A percentile compares a stretch with the other conserved stretches of the same genome.
Conservation (phyloP, 2,329 filamentous ascomycete genomes). For the Purpureocillium lavendulum region DNA sequence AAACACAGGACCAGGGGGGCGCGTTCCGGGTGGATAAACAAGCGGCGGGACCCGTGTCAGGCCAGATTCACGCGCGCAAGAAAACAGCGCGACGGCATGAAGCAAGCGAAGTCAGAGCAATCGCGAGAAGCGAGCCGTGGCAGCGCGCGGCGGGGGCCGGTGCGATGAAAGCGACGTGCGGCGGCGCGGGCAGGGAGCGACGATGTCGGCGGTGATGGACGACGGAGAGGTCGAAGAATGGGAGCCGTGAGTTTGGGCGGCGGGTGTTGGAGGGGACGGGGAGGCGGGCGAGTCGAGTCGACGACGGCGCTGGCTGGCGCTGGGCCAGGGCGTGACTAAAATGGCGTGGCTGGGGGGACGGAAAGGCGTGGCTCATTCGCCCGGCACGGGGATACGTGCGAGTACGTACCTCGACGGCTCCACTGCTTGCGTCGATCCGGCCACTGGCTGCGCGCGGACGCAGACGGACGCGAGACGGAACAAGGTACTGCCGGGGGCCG, state of each 20-base stretch:
- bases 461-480: no score
- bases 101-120: slow-evolving; percentile 12
- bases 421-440: slow-evolving; percentile 2
- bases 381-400: no score
- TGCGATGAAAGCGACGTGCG: slow-evolving; percentile 10
- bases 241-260: slow-evolving; percentile 7
- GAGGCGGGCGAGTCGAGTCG: no score
- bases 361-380: slow-evolving; percentile 2
- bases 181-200: slow-evolving; percentile 7
- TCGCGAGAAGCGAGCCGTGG: slow-evolving; percentile 12
- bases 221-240: slow-evolving; percentile 2
- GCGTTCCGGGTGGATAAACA: slow-evolving; percentile 23
- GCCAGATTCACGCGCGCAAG: slow-evolving; percentile 19
- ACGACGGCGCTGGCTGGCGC: slow-evolving; percentile 8
- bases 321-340: slow-evolving; percentile 13
- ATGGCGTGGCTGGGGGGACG: slow-evolving; percentile 29
- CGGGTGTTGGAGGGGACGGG: slow-evolving; percentile 10
- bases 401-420: background rate
- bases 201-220: slow-evolving; percentile 8
- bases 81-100: slow-evolving; percentile 18
- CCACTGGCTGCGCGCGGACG: slow-evolving; percentile 5
- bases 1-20: slow-evolving; percentile 21
- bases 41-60: slow-evolving; percentile 18
- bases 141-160: slow-evolving; percentile 16
- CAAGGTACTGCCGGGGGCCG: no score